Evolutionary conservation across 2,329 filamentous ascomycete species (phyloP), one percentile per base, ranked within the genome.

Genomic region (Trichoderma polysporum): DNA sequence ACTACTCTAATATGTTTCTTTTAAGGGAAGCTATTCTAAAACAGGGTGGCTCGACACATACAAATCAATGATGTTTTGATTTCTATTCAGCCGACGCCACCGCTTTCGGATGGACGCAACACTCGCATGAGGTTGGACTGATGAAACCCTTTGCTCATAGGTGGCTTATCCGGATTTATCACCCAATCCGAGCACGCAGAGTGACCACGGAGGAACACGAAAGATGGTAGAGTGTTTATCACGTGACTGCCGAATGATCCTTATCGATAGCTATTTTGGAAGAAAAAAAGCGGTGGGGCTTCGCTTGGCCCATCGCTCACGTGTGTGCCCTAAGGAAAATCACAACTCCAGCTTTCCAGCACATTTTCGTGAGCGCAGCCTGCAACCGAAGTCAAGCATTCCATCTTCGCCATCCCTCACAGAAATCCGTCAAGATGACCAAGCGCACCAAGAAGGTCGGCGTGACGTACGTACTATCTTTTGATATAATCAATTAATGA

Each of bases 381-480:
- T 71, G 68, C 69, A 73, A 71, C 69, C 68, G 69, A 72, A 75
- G 73, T 72, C 71, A 72, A 75, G 73, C 72, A 74, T 72, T 73
- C 74, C 71, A 73, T 68, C 74, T 72, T 68, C 70, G 70, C 70
- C 71, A 74, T 72, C 76, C 74, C 74, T 72, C 74, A 74, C 76
- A 78, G 76, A 79, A 69, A 74, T 71, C 80, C 80, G 83, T 82
- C 87, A 93, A 90, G 84, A 95, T 95, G 91, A 93, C 92, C 83
- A 94, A 95, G 89, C 90, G 93, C 87, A 96, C 93, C 75, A 96
- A 82, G 91, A 96, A 97, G 91, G 93, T 97, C 90, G 93, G 93
- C 83, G 94, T 97, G 83, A 97, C 94, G 79, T 81, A 78, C 70
- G 79, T 81, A 76, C 72, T 37, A 27, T 22, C 35, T 22, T 33